Conservation (phyloP, 1,139 yeast species). For the Saccharomyces uvarum region DNA sequence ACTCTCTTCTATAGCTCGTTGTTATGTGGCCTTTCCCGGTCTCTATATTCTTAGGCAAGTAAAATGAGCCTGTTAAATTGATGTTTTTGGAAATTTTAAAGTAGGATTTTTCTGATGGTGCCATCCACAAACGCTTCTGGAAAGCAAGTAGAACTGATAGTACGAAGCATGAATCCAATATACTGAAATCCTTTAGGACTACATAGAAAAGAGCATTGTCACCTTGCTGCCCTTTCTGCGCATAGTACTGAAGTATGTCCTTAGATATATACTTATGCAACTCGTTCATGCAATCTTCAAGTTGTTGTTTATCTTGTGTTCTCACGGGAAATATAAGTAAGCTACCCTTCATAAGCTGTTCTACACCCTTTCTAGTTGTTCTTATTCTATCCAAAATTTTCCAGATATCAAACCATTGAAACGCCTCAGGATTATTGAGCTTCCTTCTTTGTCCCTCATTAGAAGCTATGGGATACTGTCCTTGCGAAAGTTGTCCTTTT, state of each 20-base stretch:
- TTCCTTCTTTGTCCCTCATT: background rate
- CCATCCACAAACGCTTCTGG: slow-evolving; percentile 13
- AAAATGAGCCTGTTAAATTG: slow-evolving; percentile 17
- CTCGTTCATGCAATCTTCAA: slow-evolving; percentile 11
- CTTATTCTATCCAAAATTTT: slow-evolving; percentile 20
- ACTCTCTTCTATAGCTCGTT: background rate
- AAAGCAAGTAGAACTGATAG: slow-evolving; percentile 17
- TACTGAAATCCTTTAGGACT: slow-evolving; percentile 14
- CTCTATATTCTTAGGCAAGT: slow-evolving; percentile 5
- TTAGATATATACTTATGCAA: slow-evolving; percentile 15
- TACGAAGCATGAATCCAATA: slow-evolving; percentile 22
- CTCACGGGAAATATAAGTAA: slow-evolving; percentile 14
- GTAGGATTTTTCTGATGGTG: slow-evolving; percentile 7
- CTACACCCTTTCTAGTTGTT: slow-evolving; percentile 10
- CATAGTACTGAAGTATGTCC: slow-evolving; percentile 10
- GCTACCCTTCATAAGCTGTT: slow-evolving; percentile 15
- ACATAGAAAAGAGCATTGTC: slow-evolving; percentile 6
- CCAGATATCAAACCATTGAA: slow-evolving; percentile 24
- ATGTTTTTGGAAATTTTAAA: slow-evolving; percentile 13
- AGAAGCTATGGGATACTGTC: background rate
- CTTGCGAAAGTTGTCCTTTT: background rate
- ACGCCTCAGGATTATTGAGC: slow-evolving; percentile 2
- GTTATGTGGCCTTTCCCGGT: background rate
- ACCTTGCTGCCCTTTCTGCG: background rate
- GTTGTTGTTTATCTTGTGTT: slow-evolving; percentile 1